These are phyloP conservation scores for Tricholomella constricta DNA, from an alignment of 768 basidiomycete species.

Conservation along the genomic window DNA sequence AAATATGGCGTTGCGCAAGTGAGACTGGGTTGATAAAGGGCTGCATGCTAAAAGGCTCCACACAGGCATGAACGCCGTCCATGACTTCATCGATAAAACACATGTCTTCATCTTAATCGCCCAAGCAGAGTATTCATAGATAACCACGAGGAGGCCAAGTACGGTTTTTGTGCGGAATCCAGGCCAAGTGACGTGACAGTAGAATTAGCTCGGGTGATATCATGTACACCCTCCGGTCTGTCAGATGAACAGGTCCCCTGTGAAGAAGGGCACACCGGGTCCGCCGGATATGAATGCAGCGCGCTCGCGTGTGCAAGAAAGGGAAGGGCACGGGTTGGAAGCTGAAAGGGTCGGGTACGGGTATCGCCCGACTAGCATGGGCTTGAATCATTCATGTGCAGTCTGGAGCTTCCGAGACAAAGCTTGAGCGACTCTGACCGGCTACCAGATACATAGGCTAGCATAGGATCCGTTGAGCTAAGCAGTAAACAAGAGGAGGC, in stretches of 20 bases:
- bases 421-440: neutral
- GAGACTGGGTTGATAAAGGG: constrained; percentile 10
- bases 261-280: neutral
- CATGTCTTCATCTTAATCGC: neutral
- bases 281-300: constrained; percentile 13
- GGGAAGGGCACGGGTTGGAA: constrained; percentile 11
- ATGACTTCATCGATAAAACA: constrained; percentile 10
- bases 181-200: neutral
- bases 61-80: constrained; percentile 2
- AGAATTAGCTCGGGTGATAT: neutral
- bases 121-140: neutral
- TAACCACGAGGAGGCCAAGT: neutral
- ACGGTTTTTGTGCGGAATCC: neutral
- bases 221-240: neutral
- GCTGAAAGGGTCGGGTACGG: constrained; percentile 8
- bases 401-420: too few relatives aligned
- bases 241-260: too few relatives aligned
- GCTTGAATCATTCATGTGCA: neutral
- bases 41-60: too few relatives aligned
- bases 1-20: too few relatives aligned
- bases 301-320: constrained; percentile 7
- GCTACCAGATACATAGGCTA: neutral
- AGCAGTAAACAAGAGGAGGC: constrained; percentile 16
- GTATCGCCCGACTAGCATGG: neutral
- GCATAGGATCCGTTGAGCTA: neutral